Evolutionary conservation across 345 rosid genomes (phyloP).

Genomic region (Eutrema yunnanense): DNA sequence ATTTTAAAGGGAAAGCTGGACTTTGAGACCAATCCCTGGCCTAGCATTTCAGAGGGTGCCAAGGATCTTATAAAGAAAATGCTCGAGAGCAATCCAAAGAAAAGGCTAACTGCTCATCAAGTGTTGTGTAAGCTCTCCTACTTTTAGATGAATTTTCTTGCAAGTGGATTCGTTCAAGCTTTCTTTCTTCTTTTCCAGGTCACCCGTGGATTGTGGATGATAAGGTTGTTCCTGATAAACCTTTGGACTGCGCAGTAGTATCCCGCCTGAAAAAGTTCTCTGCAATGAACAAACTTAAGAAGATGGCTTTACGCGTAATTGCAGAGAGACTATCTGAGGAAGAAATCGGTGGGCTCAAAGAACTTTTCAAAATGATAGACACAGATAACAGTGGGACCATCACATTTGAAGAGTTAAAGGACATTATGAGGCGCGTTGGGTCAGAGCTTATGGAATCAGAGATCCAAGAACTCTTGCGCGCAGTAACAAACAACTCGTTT

Average conservation of each 20-base stretch:
- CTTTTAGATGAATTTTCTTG: background rate
- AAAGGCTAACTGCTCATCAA: conserved; percentile 67
- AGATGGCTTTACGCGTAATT: conserved; percentile 77
- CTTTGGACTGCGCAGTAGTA: conserved; percentile 72
- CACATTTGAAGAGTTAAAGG: conserved; percentile 69
- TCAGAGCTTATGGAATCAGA: conserved; percentile 81
- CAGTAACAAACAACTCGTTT: conserved; percentile 36
- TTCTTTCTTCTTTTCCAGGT: conserved; percentile 35
- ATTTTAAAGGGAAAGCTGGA: conserved; percentile 63
- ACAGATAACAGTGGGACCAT: conserved; percentile 70
- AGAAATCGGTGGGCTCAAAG: conserved; percentile 75
- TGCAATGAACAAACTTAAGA: conserved; percentile 83
- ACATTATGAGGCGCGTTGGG: conserved; percentile 52
- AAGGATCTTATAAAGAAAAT: conserved; percentile 68
- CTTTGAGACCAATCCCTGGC: conserved; percentile 69
- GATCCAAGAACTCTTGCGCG: conserved; percentile 64
- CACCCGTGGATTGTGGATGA: conserved; percentile 84
- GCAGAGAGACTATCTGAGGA: conserved; percentile 78
- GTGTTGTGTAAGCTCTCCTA: conserved; percentile 53
- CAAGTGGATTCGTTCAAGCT: background rate
- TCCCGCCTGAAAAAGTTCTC: conserved; percentile 68
- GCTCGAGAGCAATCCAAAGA: conserved; percentile 57
- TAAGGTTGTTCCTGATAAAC: conserved; percentile 72
- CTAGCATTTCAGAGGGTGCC: conserved; percentile 65
- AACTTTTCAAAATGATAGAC: conserved; percentile 78